Evolutionary conservation across 2,329 filamentous ascomycete genomes (phyloP).

Genomic region (Venturia aucupariae): DNA sequence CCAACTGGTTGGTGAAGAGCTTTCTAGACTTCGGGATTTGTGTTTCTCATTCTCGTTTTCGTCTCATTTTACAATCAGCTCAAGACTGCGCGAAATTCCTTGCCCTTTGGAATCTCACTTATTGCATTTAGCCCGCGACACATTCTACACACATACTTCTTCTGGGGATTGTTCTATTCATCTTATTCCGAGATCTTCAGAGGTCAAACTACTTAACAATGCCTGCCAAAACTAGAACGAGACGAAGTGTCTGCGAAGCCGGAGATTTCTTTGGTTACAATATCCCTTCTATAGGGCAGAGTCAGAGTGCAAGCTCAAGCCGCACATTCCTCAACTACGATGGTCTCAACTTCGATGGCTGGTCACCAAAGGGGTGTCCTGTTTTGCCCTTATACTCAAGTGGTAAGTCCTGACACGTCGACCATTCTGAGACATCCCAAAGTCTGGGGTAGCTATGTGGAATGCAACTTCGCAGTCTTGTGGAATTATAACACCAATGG

Average conservation of each 20-base stretch:
- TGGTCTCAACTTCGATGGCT: background rate
- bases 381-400: background rate
- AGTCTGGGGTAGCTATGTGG: background rate
- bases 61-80: background rate
- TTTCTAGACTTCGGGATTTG: background rate
- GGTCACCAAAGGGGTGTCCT: background rate
- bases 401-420: background rate
- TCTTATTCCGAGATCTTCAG: background rate
- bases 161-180: background rate
- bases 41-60: constrained; percentile 2
- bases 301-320: background rate
- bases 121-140: background rate
- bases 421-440: background rate
- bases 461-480: background rate
- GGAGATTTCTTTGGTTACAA: background rate
- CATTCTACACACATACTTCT: background rate
- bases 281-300: background rate
- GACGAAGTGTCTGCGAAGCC: background rate
- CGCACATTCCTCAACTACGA: constrained; percentile 1
- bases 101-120: background rate
- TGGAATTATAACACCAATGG: background rate
- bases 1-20: background rate
- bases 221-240: background rate
- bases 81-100: background rate
- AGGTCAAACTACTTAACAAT: background rate